Base-by-base conservation (phyloP, 1,139 yeast species). In the Lodderomyces beijingensis region DNA sequence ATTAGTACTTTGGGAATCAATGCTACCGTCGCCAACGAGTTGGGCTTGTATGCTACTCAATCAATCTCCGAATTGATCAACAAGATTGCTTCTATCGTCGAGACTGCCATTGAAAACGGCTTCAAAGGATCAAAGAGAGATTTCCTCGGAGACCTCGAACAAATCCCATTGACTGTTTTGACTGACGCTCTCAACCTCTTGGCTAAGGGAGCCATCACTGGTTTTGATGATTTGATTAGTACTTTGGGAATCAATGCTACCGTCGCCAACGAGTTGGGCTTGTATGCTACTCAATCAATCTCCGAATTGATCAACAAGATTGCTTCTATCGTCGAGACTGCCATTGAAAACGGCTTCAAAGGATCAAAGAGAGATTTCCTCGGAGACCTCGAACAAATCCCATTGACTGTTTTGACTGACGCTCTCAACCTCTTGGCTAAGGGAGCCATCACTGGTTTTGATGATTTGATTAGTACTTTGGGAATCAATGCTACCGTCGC, bases 401-500 rank as follows among this genome's bases (percentile, higher is more conserved):
- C 22, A 19, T 8, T 19, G 8, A 8, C 8, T n/a, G 8, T 19
- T 9, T 19, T 19, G n/a, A 19, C 22, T 19, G 22, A 8, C n/a
- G 22, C 22, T n/a, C 8, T 19, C n/a, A n/a, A 19, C 22, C 22
- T 19, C n/a, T 19, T 19, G 22, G 8, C n/a, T n/a, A 19, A n/a
- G 22, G 22, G 22, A 9, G 22, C n/a, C n/a, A 19, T 19, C n/a
- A n/a, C 22, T 19, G 22, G 22, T 19, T 19, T 19, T n/a, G 22
- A 19, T n/a, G n/a, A 8, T 19, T 19, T 19, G 22, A 8, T 19
- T n/a, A n/a, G 22, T 9, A 19, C n/a, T 19, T 19, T 19, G 22
- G 22, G 22, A 19, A 19, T 19, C 22, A 19, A 19, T n/a, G n/a
- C 22, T 19, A 19, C 22, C n/a, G 22, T 19, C n/a, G 22, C 22